Evolutionary conservation across 768 basidiomycete species (phyloP).

Genomic region (Phallus indusiatus): DNA sequence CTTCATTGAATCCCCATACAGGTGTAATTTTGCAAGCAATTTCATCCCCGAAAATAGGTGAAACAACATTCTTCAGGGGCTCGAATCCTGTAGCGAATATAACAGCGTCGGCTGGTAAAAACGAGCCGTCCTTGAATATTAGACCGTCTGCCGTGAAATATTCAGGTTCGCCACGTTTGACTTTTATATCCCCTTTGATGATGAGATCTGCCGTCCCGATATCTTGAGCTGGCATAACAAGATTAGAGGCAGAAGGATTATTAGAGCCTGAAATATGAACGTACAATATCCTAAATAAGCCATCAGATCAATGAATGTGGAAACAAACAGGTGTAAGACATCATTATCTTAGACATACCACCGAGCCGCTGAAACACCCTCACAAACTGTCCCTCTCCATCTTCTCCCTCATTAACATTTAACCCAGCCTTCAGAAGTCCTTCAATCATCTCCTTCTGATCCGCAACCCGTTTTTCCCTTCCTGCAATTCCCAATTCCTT

Average conservation of each 20-base stretch:
- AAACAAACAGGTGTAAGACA: neutral
- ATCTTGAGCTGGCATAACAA: conserved; percentile 4
- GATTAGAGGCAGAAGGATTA: neutral
- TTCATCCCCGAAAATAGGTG: conserved; percentile 27
- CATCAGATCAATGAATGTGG: neutral
- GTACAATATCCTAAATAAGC: neutral
- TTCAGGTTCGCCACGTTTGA: conserved; percentile 9
- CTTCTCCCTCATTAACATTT: conserved; percentile 24
- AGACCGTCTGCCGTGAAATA: neutral
- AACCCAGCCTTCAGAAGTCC: conserved; percentile 28
- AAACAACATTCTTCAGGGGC: conserved; percentile 22
- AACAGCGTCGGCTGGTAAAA: conserved; percentile 9
- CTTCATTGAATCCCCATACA: conserved; percentile 33
- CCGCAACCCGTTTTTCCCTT: conserved; percentile 7
- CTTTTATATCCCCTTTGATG: conserved; percentile 8
- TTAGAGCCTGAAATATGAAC: neutral
- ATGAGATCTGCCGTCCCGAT: conserved; percentile 10
- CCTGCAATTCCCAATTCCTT: conserved; percentile 8
- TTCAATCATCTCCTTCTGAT: conserved; percentile 27
- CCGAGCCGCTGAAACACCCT: conserved; percentile 23
- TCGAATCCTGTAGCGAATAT: conserved; percentile 24
- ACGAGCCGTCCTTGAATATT: conserved; percentile 11
- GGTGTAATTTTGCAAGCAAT: conserved; percentile 21
- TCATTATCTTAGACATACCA: no score
- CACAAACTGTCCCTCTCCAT: conserved; percentile 24